Percentiles rank a stretch among this genome's conserved stretches.
These are phyloP conservation scores for Zymoseptoria ardabiliae DNA, from an alignment of 2,329 filamentous ascomycete genomes.

Conservation along the genomic window DNA sequence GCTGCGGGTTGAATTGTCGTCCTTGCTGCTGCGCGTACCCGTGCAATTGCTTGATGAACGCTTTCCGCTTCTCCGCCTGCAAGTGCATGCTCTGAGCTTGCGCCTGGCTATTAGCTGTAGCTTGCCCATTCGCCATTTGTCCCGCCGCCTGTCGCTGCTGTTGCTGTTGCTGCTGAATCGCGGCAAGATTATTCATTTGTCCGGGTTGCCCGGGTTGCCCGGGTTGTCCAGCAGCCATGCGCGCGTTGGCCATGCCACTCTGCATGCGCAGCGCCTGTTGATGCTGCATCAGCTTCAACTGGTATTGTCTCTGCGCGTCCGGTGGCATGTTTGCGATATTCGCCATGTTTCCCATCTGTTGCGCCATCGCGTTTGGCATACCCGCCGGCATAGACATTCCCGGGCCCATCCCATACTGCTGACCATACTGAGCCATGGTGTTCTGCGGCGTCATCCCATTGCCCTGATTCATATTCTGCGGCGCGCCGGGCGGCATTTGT, in stretches of 20 bases:
- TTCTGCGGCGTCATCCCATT: constrained; percentile 20
- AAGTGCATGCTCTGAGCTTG: constrained; percentile 15
- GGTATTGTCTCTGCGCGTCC: constrained; percentile 71
- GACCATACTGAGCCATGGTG: constrained; percentile 33
- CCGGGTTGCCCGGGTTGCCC: constrained; percentile 17
- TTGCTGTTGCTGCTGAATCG: constrained; percentile 16
- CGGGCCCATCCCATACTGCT: constrained; percentile 30
- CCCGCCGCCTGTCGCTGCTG: constrained; percentile 16
- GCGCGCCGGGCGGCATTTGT: constrained; percentile 27
- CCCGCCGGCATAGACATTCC: constrained; percentile 25
- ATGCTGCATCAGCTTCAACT: constrained; percentile 76
- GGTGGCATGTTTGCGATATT: constrained; percentile 34
- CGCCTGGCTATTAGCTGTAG: constrained; percentile 1
- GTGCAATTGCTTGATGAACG: constrained; percentile 60
- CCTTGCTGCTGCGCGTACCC: constrained; percentile 70
- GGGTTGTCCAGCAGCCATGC: constrained; percentile 8
- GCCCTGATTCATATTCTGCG: constrained; percentile 12
- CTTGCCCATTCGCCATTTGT: constrained; percentile 7
- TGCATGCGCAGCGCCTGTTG: constrained; percentile 52
- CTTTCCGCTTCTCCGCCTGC: constrained; percentile 21
- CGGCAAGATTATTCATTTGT: constrained; percentile 18
- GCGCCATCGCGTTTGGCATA: constrained; percentile 32
- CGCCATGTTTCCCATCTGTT: constrained; percentile 22
- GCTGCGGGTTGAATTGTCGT: constrained; percentile 66
- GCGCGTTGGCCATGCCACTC: constrained; percentile 26